Conservation (phyloP, 768 basidiomycete species). For the Multifurca ochricompacta region DNA sequence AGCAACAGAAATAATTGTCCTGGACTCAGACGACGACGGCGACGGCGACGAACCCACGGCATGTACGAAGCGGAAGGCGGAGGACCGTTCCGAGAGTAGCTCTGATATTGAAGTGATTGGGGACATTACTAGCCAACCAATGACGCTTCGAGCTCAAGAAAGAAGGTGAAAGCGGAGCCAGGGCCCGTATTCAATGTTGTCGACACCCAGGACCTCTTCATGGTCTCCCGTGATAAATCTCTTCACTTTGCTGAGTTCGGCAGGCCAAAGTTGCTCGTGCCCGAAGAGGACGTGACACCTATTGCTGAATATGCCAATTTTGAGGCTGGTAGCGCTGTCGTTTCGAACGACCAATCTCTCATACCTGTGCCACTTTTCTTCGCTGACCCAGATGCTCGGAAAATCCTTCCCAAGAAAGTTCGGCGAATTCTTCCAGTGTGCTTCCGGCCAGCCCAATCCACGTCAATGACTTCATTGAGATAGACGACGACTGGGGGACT, state of each 20-base stretch:
- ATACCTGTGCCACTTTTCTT: neutral
- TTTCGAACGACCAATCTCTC: neutral
- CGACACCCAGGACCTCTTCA: neutral
- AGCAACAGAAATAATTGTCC: constrained; percentile 26
- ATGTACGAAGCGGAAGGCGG: constrained; percentile 10
- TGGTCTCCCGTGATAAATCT: neutral
- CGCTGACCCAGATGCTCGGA: neutral
- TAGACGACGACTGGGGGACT: constrained; percentile 54
- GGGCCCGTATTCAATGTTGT: neutral
- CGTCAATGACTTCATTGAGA: constrained; percentile 7
- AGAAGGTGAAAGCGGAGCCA: constrained; percentile 5
- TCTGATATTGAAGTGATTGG: constrained; percentile 22
- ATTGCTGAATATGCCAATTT: neutral
- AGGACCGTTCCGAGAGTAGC: constrained; percentile 3
- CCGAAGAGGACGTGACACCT: neutral
- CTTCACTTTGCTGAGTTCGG: constrained; percentile 11
- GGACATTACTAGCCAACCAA: neutral
- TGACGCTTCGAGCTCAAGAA: neutral
- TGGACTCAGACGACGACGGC: constrained; percentile 27
- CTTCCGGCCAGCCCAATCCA: neutral
- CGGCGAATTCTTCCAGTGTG: neutral
- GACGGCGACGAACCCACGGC: constrained; percentile 23
- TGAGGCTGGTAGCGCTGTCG: neutral
- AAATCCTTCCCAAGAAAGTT: neutral
- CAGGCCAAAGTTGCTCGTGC: constrained; percentile 7